Evolutionary conservation across 768 basidiomycete species (phyloP).

Genomic region (Termitomyces sp.): DNA sequence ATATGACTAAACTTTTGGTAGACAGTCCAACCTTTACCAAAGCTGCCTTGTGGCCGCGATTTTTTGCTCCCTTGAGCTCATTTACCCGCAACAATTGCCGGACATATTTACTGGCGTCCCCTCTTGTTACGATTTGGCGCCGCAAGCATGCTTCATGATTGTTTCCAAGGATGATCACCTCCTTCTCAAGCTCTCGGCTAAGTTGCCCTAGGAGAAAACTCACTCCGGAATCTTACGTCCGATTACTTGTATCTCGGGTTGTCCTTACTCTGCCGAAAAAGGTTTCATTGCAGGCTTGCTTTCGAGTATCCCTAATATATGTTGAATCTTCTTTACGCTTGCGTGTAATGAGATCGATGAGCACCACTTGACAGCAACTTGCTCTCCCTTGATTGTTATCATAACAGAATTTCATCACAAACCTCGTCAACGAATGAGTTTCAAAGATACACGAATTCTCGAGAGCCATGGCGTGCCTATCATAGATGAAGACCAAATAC

Average conservation of each 20-base stretch:
- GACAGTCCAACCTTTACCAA: too few species aligned
- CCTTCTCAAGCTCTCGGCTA: background rate
- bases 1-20: too few species aligned
- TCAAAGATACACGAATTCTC: too few species aligned
- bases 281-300: background rate
- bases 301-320: background rate
- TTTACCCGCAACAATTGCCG: background rate
- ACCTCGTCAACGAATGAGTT: background rate
- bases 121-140: background rate
- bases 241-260: background rate
- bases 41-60: too few species aligned
- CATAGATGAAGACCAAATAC: background rate
- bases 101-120: background rate
- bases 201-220: background rate
- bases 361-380: background rate
- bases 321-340: background rate
- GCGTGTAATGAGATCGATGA: background rate
- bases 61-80: too few species aligned
- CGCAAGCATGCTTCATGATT: background rate
- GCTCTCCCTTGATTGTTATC: background rate
- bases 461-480: background rate
- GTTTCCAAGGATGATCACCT: background rate
- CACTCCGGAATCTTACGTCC: background rate
- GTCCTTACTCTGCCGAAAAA: background rate
- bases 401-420: background rate